Conservation (phyloP, 2,329 filamentous ascomycete genomes). For the Dothideomycetes sp. region DNA sequence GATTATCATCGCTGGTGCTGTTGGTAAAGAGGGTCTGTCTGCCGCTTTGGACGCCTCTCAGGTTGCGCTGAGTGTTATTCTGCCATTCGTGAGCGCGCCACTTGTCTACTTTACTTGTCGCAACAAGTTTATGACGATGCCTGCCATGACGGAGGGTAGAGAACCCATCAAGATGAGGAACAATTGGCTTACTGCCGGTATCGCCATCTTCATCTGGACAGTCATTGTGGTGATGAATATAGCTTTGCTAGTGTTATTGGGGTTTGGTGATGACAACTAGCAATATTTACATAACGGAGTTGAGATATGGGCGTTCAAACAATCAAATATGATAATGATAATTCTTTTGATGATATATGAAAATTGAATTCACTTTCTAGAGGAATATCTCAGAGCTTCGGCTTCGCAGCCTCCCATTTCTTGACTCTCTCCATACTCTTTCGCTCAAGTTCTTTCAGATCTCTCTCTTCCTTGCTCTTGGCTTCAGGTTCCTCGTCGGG, state of each 20-base stretch:
- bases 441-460: constrained; percentile 11
- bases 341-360: too few relatives aligned
- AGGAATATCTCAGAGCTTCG: constrained; percentile 21
- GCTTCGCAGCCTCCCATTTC: constrained; percentile 22
- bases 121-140: constrained; percentile 65
- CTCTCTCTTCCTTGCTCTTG: constrained; percentile 29
- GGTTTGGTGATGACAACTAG: constrained; percentile 43
- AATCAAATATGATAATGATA: too few relatives aligned
- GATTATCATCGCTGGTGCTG: constrained; percentile 73
- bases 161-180: constrained; percentile 56
- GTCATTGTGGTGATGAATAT: constrained; percentile 71
- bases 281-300: too few relatives aligned
- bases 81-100: constrained; percentile 76
- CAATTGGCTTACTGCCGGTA: constrained; percentile 50
- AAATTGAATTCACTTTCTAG: too few relatives aligned
- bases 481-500: constrained; percentile 37
- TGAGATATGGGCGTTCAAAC: too few relatives aligned
- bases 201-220: constrained; percentile 60
- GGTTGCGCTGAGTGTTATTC: constrained; percentile 65
- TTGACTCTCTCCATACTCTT: constrained; percentile 19
- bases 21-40: constrained; percentile 62
- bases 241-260: constrained; percentile 59
- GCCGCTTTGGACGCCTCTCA: constrained; percentile 67
- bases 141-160: constrained; percentile 9
- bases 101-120: constrained; percentile 78